Base-by-base conservation (phyloP, 225 moss, liverwort and hornwort species). In the Asterella californica region DNA sequence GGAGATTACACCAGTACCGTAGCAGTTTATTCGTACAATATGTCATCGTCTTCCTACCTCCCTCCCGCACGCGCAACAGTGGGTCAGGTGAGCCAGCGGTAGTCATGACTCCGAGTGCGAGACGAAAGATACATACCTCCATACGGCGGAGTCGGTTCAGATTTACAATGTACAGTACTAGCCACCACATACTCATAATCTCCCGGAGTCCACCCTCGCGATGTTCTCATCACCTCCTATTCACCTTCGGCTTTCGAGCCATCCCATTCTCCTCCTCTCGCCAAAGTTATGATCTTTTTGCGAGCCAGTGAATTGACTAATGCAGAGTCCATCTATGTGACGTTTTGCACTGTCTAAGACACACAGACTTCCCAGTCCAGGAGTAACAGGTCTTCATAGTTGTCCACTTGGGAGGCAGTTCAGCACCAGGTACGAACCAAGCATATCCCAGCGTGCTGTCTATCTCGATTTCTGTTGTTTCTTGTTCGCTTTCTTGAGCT, bases 11-110 rank as follows among this genome's bases (percentile, higher is more conserved):
- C 34, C n/a, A 75, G 75, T n/a, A n/a, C n/a, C n/a, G 42, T 37
- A 76, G 57, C 54, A 57, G 57, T 59, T 70, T 42, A 70, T 70
- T 76, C 57, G 75, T 76, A 76, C 75, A 45, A 47, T 19, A 74
- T 76, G 57, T 38, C 75, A 38, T 76, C n/a, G n/a, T n/a, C 57
- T 59, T 76, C 75, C 55, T 57, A 76, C 75, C 75, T 37, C 57
- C 75, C 24, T 14, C 37, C 37, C 59, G 70, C 70, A 70, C 70
- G 32, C 32, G 57, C 75, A 59, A 60, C 55, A 76, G 36, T 76
- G 57, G 50, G 53, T 55, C 55, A 75, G 74, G 74, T 33, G 22
- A 46, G 22, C 30, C 74, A 52, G 19, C n/a, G 12, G 74, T 32
- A 27, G 53, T 32, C 74, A 53, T 50, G 29, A 74, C n/a, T 74